Base-by-base conservation (phyloP, 1,284 basidiomycete species). In the Moesziomyces antarcticus region DNA sequence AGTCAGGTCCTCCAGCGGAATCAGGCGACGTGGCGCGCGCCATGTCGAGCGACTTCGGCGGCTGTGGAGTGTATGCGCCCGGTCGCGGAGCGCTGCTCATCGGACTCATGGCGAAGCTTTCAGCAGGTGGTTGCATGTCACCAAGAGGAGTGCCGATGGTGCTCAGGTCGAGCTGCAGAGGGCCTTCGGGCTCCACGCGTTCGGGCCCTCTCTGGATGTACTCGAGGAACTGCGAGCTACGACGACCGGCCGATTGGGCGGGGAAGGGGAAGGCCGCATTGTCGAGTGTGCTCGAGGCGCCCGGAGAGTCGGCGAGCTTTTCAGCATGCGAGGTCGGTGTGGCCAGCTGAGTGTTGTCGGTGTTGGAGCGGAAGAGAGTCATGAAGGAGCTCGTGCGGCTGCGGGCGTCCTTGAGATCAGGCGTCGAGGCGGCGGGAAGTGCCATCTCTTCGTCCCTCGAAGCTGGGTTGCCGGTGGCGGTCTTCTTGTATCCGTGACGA, bases 401-500 rank as follows among this genome's bases (percentile, higher is more conserved):
- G 45, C 53, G 27, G 16, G 42, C 42, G 41, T 52, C 55, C 51
- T 61, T 59, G 40, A 20, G 10, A n/a, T 62, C 65, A 5, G 52
- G 37, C 9, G 47, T 24, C 3, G 59, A 50, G 16, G 42, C 52
- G 2, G 52, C 24, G 11, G 41, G 10, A 11, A 37, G 25, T 18
- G 41, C 57, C 40, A 24, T 60, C 44, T 73, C 66, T 22, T 60
- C 61, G 13, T 69, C 61, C 33, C 46, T 44, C 4, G 47, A 35
- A 35, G 50, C 59, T 5, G 40, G 42, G 11, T 49, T 56, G 22
- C 63, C 48, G 40, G 44, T 57, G 11, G 56, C 50, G 13, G 68
- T 71, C 51, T 73, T 70, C 27, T 46, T 59, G 51, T 87, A 86
- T 14, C 92, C 89, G 73, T 96, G 92, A 56, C 92, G 90, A 74